phyloP scores from a whole-genome alignment of 1,139 yeast species.

The Kluyveromyces sp. region DNA sequence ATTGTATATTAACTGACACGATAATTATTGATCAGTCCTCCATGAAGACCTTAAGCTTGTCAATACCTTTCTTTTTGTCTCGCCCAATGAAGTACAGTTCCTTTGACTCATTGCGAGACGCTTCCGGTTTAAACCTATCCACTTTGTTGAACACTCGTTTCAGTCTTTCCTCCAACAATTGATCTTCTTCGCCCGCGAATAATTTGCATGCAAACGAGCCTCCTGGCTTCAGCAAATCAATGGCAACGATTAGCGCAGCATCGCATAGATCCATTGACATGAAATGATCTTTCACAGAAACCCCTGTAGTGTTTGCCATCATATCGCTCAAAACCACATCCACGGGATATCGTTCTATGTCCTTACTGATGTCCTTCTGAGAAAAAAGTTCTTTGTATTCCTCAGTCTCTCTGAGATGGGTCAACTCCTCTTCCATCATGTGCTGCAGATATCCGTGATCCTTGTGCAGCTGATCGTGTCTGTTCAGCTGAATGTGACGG shows the following conservation, averaged over 20 bases:
- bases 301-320: conserved; percentile 70
- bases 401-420: conserved; percentile 12
- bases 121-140: conserved; percentile 48
- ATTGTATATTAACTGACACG: neutral
- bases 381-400: conserved; percentile 16
- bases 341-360: conserved; percentile 35
- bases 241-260: conserved; percentile 73
- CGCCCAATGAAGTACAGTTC: conserved; percentile 70
- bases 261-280: conserved; percentile 71
- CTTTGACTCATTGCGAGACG: conserved; percentile 53
- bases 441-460: conserved; percentile 26
- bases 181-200: conserved; percentile 64
- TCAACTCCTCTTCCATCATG: conserved; percentile 14
- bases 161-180: conserved; percentile 49
- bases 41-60: conserved; percentile 42
- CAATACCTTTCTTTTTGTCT: conserved; percentile 41
- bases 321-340: conserved; percentile 83
- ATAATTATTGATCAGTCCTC: neutral
- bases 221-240: conserved; percentile 56
- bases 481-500: conserved; percentile 34
- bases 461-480: conserved; percentile 22
- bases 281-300: conserved; percentile 54
- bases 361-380: conserved; percentile 7
- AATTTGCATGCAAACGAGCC: conserved; percentile 75
- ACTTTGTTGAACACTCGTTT: conserved; percentile 55